phyloP scores from a whole-genome alignment of 2,329 filamentous ascomycete genomes.

The Apiospora aurea region DNA sequence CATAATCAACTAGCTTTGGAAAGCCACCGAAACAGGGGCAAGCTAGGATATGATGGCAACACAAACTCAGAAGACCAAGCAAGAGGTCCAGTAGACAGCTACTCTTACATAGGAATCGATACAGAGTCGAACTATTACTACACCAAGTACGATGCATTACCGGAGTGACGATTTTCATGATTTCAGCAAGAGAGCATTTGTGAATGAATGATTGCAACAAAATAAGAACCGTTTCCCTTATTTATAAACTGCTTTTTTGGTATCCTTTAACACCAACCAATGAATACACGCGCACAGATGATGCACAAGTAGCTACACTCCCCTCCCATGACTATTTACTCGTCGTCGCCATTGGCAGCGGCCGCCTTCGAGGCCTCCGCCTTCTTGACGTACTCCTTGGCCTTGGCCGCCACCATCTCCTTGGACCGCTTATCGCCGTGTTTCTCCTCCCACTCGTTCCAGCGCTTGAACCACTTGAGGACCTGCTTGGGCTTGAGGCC shows the following conservation, averaged over 20 bases:
- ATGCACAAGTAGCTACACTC: background rate
- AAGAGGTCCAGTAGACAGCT: background rate
- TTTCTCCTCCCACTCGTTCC: constrained; percentile 87
- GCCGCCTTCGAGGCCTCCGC: constrained; percentile 40
- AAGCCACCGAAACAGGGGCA: background rate
- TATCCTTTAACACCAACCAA: constrained; percentile 22
- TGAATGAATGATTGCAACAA: background rate
- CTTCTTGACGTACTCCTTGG: constrained; percentile 72
- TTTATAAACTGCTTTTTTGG: constrained; percentile 10
- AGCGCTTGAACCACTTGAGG: constrained; percentile 88
- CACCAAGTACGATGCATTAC: background rate
- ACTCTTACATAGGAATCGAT: background rate
- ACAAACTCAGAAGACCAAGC: background rate
- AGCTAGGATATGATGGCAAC: background rate
- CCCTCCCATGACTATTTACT: constrained; percentile 13
- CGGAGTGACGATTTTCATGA: background rate
- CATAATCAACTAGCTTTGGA: background rate
- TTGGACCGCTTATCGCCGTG: constrained; percentile 73
- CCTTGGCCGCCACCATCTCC: constrained; percentile 74
- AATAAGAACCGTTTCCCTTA: background rate
- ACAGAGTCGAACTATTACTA: background rate
- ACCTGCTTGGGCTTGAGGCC: constrained; percentile 83
- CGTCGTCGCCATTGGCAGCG: constrained; percentile 8
- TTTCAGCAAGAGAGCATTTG: background rate
- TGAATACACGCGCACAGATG: background rate